phyloP scores from a whole-genome alignment of 2,329 filamentous ascomycete species.

The Ophiostoma tasmaniense region DNA sequence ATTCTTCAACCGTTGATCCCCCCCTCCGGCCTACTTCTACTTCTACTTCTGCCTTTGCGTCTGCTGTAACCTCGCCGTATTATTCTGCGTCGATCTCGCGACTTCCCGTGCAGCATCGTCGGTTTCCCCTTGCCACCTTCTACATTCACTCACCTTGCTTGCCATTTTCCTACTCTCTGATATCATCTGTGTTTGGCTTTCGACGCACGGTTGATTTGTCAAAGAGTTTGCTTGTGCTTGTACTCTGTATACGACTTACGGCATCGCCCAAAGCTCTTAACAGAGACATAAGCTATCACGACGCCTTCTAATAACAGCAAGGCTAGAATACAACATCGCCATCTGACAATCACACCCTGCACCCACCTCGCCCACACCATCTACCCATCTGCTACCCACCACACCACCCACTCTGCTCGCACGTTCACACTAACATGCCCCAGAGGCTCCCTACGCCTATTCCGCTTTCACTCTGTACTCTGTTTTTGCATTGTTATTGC shows the following conservation, averaged over 20 bases:
- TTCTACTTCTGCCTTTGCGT: background rate
- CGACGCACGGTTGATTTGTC: background rate
- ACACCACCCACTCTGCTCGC: conserved; percentile 4
- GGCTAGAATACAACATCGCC: conserved; percentile 3
- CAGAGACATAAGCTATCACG: background rate
- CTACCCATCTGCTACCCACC: background rate
- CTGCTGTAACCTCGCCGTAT: conserved; percentile 12
- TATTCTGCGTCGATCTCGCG: conserved; percentile 14
- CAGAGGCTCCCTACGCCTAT: background rate
- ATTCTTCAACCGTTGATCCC: background rate
- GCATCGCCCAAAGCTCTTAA: background rate
- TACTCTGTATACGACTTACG: background rate
- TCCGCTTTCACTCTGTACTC: background rate
- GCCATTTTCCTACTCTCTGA: background rate
- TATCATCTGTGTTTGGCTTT: background rate
- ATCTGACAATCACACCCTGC: conserved; percentile 5
- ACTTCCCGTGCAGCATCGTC: conserved; percentile 8
- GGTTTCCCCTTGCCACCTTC: background rate
- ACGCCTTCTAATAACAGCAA: conserved; percentile 3
- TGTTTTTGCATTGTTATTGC: background rate
- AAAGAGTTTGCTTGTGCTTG: background rate
- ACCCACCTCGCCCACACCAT: background rate
- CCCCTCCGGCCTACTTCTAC: background rate
- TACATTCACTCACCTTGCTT: conserved; percentile 1
- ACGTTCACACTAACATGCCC: background rate